A percentile compares a stretch with the other conserved stretches of the same genome.
Evolutionary conservation across 768 basidiomycete species (phyloP).

Genomic region (Lactarius vividus): DNA sequence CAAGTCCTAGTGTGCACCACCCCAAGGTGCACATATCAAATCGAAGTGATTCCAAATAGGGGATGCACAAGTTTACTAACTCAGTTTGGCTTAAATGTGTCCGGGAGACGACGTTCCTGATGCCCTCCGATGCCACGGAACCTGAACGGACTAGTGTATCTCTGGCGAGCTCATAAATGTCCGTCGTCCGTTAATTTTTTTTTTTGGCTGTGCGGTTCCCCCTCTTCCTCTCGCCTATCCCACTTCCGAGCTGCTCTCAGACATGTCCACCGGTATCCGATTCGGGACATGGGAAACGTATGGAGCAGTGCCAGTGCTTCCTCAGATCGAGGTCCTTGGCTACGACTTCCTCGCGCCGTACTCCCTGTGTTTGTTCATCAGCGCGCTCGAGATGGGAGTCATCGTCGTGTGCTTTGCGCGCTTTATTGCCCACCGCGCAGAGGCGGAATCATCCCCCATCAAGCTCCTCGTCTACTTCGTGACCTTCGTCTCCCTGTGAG

Average conservation of each 20-base stretch:
- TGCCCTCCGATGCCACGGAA: background rate
- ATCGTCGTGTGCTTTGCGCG: constrained; percentile 30
- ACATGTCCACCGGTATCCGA: background rate
- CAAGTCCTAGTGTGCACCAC: background rate
- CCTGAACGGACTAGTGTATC: background rate
- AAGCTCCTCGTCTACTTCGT: constrained; percentile 30
- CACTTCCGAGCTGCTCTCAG: background rate
- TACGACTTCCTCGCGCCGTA: constrained; percentile 29
- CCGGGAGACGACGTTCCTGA: background rate
- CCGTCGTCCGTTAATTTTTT: background rate
- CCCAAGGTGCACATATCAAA: background rate
- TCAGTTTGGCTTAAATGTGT: background rate
- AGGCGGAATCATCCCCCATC: constrained; percentile 25
- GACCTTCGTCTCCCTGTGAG: constrained; percentile 30
- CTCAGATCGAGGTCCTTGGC: background rate
- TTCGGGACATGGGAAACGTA: background rate
- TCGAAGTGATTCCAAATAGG: background rate
- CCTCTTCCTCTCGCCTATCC: background rate
- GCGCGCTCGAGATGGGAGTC: constrained; percentile 31
- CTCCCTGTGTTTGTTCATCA: constrained; percentile 26
- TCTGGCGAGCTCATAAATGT: background rate
- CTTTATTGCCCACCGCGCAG: constrained; percentile 28
- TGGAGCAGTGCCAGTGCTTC: background rate
- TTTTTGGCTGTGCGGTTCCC: background rate
- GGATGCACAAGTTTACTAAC: background rate